Evolutionary conservation across 495 filamentous ascomycete genomes (phyloP).

Genomic region (Umbilicaria muhlenbergii): DNA sequence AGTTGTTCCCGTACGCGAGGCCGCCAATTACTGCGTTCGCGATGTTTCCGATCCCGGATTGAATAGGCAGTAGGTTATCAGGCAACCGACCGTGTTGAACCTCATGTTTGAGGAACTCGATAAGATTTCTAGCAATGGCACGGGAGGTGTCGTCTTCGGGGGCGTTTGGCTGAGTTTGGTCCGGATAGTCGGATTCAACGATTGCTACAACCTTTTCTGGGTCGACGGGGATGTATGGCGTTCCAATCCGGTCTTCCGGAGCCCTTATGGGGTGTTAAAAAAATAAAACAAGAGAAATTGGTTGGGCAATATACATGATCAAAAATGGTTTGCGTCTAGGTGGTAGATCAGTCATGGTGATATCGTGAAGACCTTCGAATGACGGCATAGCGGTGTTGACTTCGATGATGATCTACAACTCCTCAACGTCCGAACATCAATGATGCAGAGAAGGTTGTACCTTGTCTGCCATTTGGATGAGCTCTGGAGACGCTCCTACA

Average conservation of each 20-base stretch:
- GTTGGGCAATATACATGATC: conserved; percentile 40
- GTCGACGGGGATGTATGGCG: conserved; percentile 72
- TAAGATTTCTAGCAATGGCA: conserved; percentile 64
- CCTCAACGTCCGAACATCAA: conserved; percentile 3
- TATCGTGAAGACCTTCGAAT: conserved; percentile 84
- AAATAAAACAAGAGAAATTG: background rate
- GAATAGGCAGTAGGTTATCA: conserved; percentile 62
- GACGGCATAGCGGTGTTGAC: conserved; percentile 78
- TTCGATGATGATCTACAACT: conserved; percentile 59
- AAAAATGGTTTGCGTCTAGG: conserved; percentile 74
- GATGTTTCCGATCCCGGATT: conserved; percentile 88
- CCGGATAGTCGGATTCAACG: conserved; percentile 70
- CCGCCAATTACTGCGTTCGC: conserved; percentile 87
- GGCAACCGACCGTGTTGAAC: conserved; percentile 65
- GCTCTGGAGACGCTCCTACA: conserved; percentile 73
- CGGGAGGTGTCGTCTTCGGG: conserved; percentile 58
- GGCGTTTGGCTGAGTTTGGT: conserved; percentile 63
- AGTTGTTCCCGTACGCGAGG: conserved; percentile 57
- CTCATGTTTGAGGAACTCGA: conserved; percentile 77
- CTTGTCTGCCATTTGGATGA: conserved; percentile 82
- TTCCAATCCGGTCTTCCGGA: conserved; percentile 67
- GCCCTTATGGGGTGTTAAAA: background rate
- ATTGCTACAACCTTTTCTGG: conserved; percentile 77
- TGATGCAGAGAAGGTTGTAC: conserved; percentile 13
- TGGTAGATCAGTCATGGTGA: conserved; percentile 72